These are phyloP conservation scores for Helianthus annuus DNA, from an alignment of 129 eudicot species.

Conservation along the genomic window DNA sequence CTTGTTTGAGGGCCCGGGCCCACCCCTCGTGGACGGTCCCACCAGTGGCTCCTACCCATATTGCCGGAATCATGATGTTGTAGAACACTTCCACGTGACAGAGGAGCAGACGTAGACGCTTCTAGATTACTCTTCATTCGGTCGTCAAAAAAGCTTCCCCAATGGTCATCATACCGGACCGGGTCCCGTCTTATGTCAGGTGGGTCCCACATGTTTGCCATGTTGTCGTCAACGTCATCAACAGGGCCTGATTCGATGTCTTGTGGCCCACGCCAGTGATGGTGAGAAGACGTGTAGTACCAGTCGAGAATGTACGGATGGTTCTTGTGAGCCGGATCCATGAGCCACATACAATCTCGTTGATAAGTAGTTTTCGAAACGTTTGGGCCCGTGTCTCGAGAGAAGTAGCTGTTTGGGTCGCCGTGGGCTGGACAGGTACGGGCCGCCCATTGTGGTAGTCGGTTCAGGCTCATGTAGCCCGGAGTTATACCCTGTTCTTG, in stretches of 20 bases:
- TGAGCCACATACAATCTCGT: constrained; percentile 65
- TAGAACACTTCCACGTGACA: constrained; percentile 59
- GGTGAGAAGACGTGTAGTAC: constrained; percentile 63
- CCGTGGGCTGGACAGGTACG: constrained; percentile 37
- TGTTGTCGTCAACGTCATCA: constrained; percentile 34
- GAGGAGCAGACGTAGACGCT: constrained; percentile 77
- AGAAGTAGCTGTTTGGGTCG: constrained; percentile 47
- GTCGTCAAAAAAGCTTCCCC: constrained; percentile 61
- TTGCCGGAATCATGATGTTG: constrained; percentile 51
- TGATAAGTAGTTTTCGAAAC: constrained; percentile 39
- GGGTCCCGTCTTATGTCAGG: constrained; percentile 31
- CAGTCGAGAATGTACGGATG: constrained; percentile 85
- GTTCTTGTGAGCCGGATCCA: constrained; percentile 61
- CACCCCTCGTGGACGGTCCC: constrained; percentile 54
- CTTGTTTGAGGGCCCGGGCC: constrained; percentile 64
- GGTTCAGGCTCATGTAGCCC: constrained; percentile 40
- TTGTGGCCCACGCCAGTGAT: constrained; percentile 27
- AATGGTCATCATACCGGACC: constrained; percentile 45
- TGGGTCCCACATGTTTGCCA: constrained; percentile 51
- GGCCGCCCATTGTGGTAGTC: constrained; percentile 45
- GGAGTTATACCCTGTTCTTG: constrained; percentile 49
- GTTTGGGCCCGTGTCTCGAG: constrained; percentile 40
- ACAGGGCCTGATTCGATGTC: constrained; percentile 31
- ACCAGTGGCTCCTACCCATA: constrained; percentile 69
- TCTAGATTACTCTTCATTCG: constrained; percentile 45